These are phyloP conservation scores for Sinapis alba DNA, from an alignment of 441 rosid species.

Conservation along the genomic window DNA sequence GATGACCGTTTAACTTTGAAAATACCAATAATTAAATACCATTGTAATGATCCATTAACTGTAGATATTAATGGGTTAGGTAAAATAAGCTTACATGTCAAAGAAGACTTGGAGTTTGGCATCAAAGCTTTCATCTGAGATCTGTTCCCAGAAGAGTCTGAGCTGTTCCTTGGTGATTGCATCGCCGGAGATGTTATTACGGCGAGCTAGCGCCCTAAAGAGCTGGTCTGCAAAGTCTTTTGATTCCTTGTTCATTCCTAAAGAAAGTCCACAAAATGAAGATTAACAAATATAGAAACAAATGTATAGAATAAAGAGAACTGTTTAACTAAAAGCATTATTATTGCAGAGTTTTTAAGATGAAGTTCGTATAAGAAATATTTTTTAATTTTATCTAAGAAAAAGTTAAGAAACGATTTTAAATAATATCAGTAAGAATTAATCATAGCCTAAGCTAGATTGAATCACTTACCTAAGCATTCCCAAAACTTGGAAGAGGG, in stretches of 20 bases:
- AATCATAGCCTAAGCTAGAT: too few species aligned
- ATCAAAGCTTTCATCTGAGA: constrained; percentile 86
- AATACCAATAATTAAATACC: constrained; percentile 5
- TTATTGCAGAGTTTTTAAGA: too few species aligned
- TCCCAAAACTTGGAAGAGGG: constrained; percentile 73
- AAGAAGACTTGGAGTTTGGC: constrained; percentile 92
- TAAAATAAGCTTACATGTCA: constrained; percentile 60
- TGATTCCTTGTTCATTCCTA: constrained; percentile 89
- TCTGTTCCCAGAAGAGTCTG: constrained; percentile 79
- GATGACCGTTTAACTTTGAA: constrained; percentile 16
- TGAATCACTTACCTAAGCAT: constrained; percentile 66
- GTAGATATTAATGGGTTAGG: background rate
- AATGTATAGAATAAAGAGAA: too few species aligned
- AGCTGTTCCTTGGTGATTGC: constrained; percentile 67
- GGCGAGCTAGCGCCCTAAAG: constrained; percentile 69
- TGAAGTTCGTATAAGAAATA: too few species aligned
- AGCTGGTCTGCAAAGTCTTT: constrained; percentile 82
- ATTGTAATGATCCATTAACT: background rate
- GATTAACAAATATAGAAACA: background rate
- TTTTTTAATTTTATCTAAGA: too few species aligned
- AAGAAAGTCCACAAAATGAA: background rate
- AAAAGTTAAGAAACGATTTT: too few species aligned
- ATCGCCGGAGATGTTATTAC: constrained; percentile 62
- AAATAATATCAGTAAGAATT: too few species aligned
- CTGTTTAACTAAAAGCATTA: too few species aligned